These are phyloP conservation scores for Nemania abortiva DNA, from an alignment of 2,329 filamentous ascomycete genomes.

Conservation along the genomic window DNA sequence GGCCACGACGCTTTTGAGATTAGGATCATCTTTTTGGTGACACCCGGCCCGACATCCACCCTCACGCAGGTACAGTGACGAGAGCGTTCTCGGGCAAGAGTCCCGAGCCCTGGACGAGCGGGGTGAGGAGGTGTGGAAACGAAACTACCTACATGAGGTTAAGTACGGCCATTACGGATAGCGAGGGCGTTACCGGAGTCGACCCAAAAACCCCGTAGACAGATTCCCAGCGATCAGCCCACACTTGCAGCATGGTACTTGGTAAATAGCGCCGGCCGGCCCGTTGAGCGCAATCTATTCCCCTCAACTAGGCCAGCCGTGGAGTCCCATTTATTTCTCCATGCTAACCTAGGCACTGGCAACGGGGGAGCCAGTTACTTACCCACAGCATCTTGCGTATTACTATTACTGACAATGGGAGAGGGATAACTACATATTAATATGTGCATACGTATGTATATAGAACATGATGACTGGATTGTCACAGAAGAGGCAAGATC, in stretches of 20 bases:
- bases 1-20: conserved; percentile 18
- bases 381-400: conserved; percentile 8
- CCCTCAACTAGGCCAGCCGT: conserved; percentile 4
- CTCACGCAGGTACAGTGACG: conserved; percentile 11
- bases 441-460: not conserved
- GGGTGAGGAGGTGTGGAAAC: conserved; percentile 13
- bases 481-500: not conserved
- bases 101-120: conserved; percentile 25
- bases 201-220: not conserved
- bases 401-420: not conserved
- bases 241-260: conserved; percentile 26
- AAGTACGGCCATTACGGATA: not conserved
- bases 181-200: conserved; percentile 9
- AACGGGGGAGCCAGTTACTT: not conserved
- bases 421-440: no score
- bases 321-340: conserved; percentile 26
- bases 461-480: not conserved
- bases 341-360: conserved; percentile 4
- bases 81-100: conserved; percentile 24
- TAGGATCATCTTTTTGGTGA: conserved; percentile 29
- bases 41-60: conserved; percentile 31
- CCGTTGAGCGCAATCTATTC: conserved; percentile 2
- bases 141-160: conserved; percentile 5
- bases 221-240: conserved; percentile 16
- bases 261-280: conserved; percentile 18